Conservation (phyloP, 305 asterid genomes). For the Fraxinus baroniana region DNA sequence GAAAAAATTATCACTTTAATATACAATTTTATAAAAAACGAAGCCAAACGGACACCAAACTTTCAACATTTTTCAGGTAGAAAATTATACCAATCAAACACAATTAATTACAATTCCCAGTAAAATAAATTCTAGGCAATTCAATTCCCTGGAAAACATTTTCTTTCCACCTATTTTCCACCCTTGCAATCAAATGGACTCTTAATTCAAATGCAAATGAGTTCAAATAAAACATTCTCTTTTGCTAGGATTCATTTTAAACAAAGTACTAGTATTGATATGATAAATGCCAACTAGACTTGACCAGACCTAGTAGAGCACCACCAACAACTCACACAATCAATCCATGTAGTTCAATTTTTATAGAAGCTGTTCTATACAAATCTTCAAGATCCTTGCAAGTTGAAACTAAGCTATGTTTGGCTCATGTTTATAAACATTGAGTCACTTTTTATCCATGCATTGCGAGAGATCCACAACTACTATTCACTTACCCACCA, state of each 20-base stretch:
- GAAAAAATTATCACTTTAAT: too few relatives aligned
- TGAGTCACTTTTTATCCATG: background rate
- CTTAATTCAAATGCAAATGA: conserved; percentile 5
- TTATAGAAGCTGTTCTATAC: conserved; percentile 8
- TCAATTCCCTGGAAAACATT: too few relatives aligned
- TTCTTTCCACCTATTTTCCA: too few relatives aligned
- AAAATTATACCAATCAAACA: too few relatives aligned
- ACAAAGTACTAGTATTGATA: background rate
- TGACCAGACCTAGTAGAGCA: background rate
- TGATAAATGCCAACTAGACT: background rate
- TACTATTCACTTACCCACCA: background rate
- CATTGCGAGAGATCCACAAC: background rate
- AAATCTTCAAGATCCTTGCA: background rate
- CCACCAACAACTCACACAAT: conserved; percentile 6
- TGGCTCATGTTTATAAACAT: background rate
- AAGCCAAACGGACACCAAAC: too few relatives aligned
- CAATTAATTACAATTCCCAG: too few relatives aligned
- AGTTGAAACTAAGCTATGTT: background rate
- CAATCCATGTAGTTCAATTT: conserved; percentile 5
- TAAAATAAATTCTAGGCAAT: too few relatives aligned
- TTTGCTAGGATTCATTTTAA: background rate
- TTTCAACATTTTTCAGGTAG: too few relatives aligned
- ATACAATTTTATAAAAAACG: too few relatives aligned
- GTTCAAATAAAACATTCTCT: background rate
- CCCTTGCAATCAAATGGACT: too few relatives aligned